Conservation (phyloP, 2,329 filamentous ascomycete species). For the Colletotrichum godetiae region DNA sequence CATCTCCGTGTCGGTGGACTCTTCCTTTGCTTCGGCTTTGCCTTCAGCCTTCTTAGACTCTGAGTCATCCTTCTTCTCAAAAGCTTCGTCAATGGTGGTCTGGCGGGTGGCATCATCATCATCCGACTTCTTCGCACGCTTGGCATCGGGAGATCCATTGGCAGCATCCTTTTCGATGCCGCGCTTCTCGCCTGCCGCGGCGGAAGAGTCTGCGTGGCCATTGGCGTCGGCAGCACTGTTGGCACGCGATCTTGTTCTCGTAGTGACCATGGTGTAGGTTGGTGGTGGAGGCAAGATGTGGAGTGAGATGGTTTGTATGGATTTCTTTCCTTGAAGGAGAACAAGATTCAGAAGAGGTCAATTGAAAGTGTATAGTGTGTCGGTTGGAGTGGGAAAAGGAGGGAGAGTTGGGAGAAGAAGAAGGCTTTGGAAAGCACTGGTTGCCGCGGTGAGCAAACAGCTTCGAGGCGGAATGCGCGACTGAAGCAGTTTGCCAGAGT, state of each 20-base stretch:
- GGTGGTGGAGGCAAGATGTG: background rate
- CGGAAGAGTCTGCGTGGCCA: background rate
- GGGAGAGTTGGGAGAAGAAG: background rate
- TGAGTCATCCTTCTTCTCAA: slow-evolving; percentile 8
- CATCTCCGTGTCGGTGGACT: slow-evolving; percentile 11
- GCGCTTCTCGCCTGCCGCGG: slow-evolving; percentile 31
- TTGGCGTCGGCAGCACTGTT: slow-evolving; percentile 9
- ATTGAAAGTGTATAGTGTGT: background rate
- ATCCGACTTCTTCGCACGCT: slow-evolving; percentile 30
- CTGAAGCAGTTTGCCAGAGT: slow-evolving; percentile 1
- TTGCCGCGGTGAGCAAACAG: background rate
- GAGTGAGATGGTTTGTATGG: background rate
- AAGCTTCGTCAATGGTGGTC: slow-evolving; percentile 31
- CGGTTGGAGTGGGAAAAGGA: background rate
- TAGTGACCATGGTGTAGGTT: slow-evolving; percentile 17
- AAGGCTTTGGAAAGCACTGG: background rate
- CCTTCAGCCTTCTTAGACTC: background rate
- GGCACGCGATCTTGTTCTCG: slow-evolving; percentile 15
- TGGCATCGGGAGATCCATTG: slow-evolving; percentile 22
- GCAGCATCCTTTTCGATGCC: slow-evolving; percentile 5
- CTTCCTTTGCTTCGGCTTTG: background rate
- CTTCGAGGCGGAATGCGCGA: background rate
- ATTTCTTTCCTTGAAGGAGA: background rate
- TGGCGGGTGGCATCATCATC: slow-evolving; percentile 2
- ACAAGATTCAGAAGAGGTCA: background rate